Base-by-base conservation (phyloP, 441 rosid genomes). In the Eruca vesicaria region DNA sequence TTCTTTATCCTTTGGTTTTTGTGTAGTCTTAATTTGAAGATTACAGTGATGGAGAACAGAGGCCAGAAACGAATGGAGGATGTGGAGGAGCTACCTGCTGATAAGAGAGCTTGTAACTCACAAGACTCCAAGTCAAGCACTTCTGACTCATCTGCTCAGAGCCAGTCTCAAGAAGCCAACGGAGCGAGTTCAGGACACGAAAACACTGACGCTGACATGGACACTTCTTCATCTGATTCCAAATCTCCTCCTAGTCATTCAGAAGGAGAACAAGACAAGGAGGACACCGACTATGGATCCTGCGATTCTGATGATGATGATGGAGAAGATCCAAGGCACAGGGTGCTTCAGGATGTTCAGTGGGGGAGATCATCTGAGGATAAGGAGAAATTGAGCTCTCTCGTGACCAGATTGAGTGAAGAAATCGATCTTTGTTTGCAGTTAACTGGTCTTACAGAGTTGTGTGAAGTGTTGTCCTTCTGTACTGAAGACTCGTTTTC, bases 101-200 rank as follows among this genome's bases (percentile, higher is more conserved):
- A 96, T 86, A 93, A 96, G 80, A 88, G 98, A 74, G 94, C 97
- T 69, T 96, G 97, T 74, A 90, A 87, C 84, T 89, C 97, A 2
- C 85, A 86, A 70, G 99, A 93, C 57, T 89, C 83, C 61, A 86
- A 87, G 73, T 90, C 98, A 10, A 90, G 98, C 81, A 70, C 97
- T 33, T 92, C 97, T 1, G 90, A 82, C 74, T 87, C 93, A 14
- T 88, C 92, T 9, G 78, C 84, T 50, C 92, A 86, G 68, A 81
- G 18, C 18, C 50, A 43, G 16, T 38, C 90, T 56, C 86, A 43
- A 43, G 50, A 84, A 48, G 58, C 81, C 69, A 85, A 87, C 78
- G 88, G 84, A 9, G 36, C 87, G 0, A 85, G 61, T 69, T 80
- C 91, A 14, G 81, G 80, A 4, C 73, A 84, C 10, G 90, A 85